Base-by-base conservation (phyloP, 371 early-diverging fungal genomes). In the Mortierella sp. region DNA sequence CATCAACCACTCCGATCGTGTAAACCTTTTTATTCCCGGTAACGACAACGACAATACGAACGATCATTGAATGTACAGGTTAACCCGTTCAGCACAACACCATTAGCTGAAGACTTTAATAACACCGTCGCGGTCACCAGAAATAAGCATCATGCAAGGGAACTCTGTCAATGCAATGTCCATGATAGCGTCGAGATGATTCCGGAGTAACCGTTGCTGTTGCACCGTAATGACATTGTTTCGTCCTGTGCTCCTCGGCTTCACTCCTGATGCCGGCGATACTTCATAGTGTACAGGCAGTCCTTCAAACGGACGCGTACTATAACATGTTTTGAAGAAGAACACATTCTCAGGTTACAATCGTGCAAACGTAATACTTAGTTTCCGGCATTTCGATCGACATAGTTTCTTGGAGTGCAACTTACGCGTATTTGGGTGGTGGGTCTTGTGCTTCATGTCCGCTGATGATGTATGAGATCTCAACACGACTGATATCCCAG, bases 101-200 rank as follows among this genome's bases (percentile, higher is more conserved):
- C 48, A 9, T 25, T 27, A 50, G 29, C 50, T 61, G 37, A 87
- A 80, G 25, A 94, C 88, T 57, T 93, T 93, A 41, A 95, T 87
- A 24, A 91, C 88, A 22, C 95, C 95, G 76, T 94, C 93, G 37
- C 92, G 80, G 55, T 91, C 91, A n/a, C 86, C 88, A 55, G 88
- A 86, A 22, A 95, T 89, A 14, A 93, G 68, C 88, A 93, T 89
- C 43, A 91, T 90, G 68, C 89, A 91, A 0, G 95, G 93, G 41
- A 88, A 70, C 58, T 88, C 90, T 7, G 92, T 91, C 44, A 92
- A 51, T 10, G 82, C 73, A 39, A 92, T 78, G 53, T 91, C 92
- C 25, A 84, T 90, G 51, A 95, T 90, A 10, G 88, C 88, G 70
- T 93, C 93, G 45, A 89, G 82, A 61, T 93, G 95, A 57, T 89